phyloP scores from a whole-genome alignment of 257 asterid species.

The Salvia hispanica region DNA sequence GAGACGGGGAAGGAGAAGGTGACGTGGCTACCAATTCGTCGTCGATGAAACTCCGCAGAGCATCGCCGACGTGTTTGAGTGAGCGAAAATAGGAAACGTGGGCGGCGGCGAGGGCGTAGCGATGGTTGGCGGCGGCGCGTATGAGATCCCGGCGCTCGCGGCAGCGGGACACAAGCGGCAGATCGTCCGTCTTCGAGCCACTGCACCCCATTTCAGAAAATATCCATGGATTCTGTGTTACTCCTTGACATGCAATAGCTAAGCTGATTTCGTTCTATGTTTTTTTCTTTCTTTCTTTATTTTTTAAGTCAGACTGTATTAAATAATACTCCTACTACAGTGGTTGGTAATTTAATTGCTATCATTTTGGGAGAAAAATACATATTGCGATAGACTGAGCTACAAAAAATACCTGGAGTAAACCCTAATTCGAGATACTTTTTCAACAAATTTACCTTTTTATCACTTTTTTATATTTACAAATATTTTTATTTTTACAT shows the following conservation, averaged over 20 bases:
- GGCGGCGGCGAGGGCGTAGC: conserved; percentile 87
- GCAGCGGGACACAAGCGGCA: conserved; percentile 80
- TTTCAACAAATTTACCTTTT: no score
- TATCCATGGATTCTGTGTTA: neutral
- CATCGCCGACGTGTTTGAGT: conserved; percentile 84
- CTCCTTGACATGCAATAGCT: neutral
- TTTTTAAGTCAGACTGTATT: no score
- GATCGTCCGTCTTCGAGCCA: conserved; percentile 70
- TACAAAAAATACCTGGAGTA: no score
- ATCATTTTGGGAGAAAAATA: no score
- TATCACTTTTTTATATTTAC: no score
- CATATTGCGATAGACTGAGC: no score
- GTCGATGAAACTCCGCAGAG: conserved; percentile 77
- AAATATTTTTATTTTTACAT: no score
- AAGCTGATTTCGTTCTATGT: no score
- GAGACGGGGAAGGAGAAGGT: conserved; percentile 56
- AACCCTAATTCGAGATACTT: no score
- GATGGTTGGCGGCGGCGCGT: conserved; percentile 82
- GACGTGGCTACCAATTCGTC: conserved; percentile 53
- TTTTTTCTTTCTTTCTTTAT: no score
- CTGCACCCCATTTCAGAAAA: conserved; percentile 70
- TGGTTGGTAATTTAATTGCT: no score
- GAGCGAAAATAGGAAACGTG: conserved; percentile 82
- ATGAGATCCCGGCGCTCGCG: conserved; percentile 76
- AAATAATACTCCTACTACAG: no score